Evolutionary conservation across 2,329 filamentous ascomycete genomes (phyloP), one percentile per base, ranked within the genome.

Genomic region (Diaporthe sp.): DNA sequence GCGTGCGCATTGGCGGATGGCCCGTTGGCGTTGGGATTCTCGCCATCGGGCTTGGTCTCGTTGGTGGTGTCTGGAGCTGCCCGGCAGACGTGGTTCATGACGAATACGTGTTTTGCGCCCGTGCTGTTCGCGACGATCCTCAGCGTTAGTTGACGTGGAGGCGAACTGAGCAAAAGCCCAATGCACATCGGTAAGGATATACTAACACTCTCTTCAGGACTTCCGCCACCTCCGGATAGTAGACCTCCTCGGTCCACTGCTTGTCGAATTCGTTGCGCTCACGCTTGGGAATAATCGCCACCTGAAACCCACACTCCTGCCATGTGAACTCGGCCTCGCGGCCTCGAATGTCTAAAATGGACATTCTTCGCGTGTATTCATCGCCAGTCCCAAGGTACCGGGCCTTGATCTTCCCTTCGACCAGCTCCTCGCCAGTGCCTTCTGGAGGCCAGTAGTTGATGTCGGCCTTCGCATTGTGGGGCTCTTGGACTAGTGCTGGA

Each of bases 361-460:
- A 17, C 58, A 61, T 61, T 15, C 44, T 61, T 3, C 58, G 58
- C 15, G 58, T 61, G 58, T 61, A 61, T 17, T 61, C 58, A 25
- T 61, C 58, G 19, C 58, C 58, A 17, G 25, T 30, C 3, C 58
- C 58, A 3, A 61, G 58, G 25, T 17, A 61, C n/a, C 58, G 58
- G 7, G 58, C 58, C 58, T 61, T 61, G 39, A 44, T 61, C 25
- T 44, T 61, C 4, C 58, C 58, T 25, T 61, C 58, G 37, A 61
- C 35, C 22, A 61, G 25, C 19, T 61, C 58, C 39, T 61, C 58
- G 13, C 58, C 37, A 12, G 25, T 17, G 37, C 58, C 58, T 30
- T 61, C 58, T 61, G 58, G 58, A 12, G 58, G 58, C 58, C 58
- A 61, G 37, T 61, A 61, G 58, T 61, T 61, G 25, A 61, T 61